Evolutionary conservation across 805 yeast species (phyloP).

Genomic region (Saccharomyces eubayanus): DNA sequence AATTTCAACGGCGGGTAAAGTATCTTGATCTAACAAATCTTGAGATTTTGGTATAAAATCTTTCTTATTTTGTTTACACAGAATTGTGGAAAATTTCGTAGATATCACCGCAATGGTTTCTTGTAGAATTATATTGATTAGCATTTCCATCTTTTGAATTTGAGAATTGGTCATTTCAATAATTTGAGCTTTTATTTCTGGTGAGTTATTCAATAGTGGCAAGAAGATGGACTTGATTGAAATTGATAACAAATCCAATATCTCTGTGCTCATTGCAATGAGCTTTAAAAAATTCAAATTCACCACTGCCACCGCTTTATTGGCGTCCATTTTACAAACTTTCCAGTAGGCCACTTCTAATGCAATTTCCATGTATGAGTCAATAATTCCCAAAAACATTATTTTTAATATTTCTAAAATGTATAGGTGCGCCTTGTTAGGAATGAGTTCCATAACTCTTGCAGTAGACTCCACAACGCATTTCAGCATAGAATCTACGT

Average conservation of each 20-base stretch:
- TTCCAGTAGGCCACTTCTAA: slow-evolving; percentile 58
- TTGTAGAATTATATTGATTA: slow-evolving; percentile 54
- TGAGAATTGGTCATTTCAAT: slow-evolving; percentile 53
- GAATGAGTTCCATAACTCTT: slow-evolving; percentile 64
- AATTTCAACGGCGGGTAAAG: slow-evolving; percentile 60
- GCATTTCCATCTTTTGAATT: slow-evolving; percentile 52
- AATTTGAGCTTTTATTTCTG: slow-evolving; percentile 50
- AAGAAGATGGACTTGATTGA: slow-evolving; percentile 66
- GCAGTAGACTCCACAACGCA: slow-evolving; percentile 72
- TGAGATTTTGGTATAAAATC: slow-evolving; percentile 53
- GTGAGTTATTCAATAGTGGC: slow-evolving; percentile 60
- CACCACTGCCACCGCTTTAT: slow-evolving; percentile 22
- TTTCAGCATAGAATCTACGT: slow-evolving; percentile 57
- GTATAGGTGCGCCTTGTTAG: slow-evolving; percentile 51
- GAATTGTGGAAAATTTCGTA: slow-evolving; percentile 40
- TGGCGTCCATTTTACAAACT: slow-evolving; percentile 33
- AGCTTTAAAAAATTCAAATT: slow-evolving; percentile 42
- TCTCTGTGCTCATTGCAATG: slow-evolving; percentile 48
- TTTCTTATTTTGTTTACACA: slow-evolving; percentile 63
- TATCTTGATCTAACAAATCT: slow-evolving; percentile 46
- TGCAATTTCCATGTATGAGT: slow-evolving; percentile 64
- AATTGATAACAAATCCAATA: slow-evolving; percentile 57
- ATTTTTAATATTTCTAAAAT: slow-evolving; percentile 61
- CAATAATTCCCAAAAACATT: slow-evolving; percentile 60
- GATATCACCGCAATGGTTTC: slow-evolving; percentile 50